Percentiles rank a stretch among this genome's conserved stretches.
Evolutionary conservation across 2,329 filamentous ascomycete genomes (phyloP).

Genomic region (Botrytis paeoniae): DNA sequence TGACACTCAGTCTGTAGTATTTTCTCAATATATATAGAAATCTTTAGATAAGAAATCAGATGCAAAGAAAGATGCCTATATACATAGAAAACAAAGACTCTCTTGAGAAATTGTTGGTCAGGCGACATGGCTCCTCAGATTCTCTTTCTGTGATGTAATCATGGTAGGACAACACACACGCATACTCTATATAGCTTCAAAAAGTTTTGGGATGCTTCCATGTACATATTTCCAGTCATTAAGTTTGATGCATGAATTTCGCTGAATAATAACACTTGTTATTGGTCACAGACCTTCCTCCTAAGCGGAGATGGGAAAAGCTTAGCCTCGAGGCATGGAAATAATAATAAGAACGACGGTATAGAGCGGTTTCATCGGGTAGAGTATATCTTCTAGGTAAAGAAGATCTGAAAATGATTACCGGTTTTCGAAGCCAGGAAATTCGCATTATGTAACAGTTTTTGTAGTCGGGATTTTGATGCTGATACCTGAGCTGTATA

Average conservation of each 20-base stretch:
- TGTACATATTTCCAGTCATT: not conserved
- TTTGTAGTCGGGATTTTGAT: not conserved
- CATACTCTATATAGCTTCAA: not conserved
- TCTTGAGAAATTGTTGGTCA: not conserved
- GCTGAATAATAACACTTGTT: not conserved
- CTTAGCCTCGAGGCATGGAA: not conserved
- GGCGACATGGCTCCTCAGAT: not conserved
- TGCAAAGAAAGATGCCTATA: not conserved
- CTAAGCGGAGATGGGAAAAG: not conserved
- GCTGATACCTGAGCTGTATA: not conserved
- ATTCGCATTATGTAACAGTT: not conserved
- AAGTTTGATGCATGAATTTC: not conserved
- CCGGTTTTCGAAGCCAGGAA: not conserved
- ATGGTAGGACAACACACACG: not conserved
- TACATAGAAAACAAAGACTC: not conserved
- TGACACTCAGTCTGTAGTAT: not conserved
- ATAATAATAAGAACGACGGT: not conserved
- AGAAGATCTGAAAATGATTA: not conserved
- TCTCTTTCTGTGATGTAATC: not conserved
- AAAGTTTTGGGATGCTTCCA: not conserved
- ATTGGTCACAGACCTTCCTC: not conserved
- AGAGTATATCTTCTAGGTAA: not conserved
- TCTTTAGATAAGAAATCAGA: not conserved
- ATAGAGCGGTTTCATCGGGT: not conserved
- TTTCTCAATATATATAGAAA: not conserved